Base-by-base conservation (phyloP, 108 stramenopile genomes). In the Nitzschia sp. region DNA sequence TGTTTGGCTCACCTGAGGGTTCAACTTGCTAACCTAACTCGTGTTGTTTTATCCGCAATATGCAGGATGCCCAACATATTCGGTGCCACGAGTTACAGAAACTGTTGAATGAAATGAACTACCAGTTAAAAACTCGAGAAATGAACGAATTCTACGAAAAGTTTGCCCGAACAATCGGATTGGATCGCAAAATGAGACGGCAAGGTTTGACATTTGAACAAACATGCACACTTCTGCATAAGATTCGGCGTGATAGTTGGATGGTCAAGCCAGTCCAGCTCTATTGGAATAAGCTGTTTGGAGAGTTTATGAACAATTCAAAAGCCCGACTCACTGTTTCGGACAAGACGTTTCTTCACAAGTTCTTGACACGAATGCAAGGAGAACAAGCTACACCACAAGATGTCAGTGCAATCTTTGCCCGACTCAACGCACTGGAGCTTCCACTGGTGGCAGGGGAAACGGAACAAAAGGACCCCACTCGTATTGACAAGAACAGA, bases 181-280 rank as follows among this genome's bases (percentile, higher is more conserved):
- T 93, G 63, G 81, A 83, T 53, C 79, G 76, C 41, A 71, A 70
- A 21, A 53, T 57, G 14, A 75, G 86, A 42, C 82, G 77, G 57
- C 61, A 63, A 51, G 92, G 92, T 7, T 58, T 93, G 20, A 84
- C 86, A 0, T 93, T 93, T 76, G 92, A 93, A 61, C 88, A 93
- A 65, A 83, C 77, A 9, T 83, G 84, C 22, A 90, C 86, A 3
- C 76, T 93, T 41, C 67, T 93, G 0, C 92, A 93, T 69, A 90
- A 93, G 51, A 78, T 89, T 26, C 89, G 88, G 70, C 80, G 92
- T 25, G 88, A 93, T 75, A 78, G 79, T 12, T 93, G 92, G 92
- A 78, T 86, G 41, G 86, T 85, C 8, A 90, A 90, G 55, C 92
- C 92, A 0, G 78, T 84, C 14, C 70, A 76, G 17, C 52, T 65